These are phyloP conservation scores for Agastache rugosa DNA, from an alignment of 257 asterid species.

Conservation along the genomic window DNA sequence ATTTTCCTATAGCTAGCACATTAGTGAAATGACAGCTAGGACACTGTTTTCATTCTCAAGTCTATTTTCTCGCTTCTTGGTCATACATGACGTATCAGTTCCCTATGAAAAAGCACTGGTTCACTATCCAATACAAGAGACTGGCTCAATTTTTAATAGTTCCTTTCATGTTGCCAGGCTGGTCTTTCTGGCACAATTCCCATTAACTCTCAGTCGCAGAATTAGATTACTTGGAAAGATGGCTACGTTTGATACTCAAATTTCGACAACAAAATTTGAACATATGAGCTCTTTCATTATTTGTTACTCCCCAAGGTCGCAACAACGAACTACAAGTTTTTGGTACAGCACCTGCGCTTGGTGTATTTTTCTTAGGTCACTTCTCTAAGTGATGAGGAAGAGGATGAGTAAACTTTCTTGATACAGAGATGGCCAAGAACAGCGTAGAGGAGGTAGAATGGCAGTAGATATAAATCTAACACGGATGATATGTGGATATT, in stretches of 20 bases:
- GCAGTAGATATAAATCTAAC: neutral
- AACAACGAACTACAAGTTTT: neutral
- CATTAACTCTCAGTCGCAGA: neutral
- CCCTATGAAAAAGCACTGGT: neutral
- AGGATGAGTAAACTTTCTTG: neutral
- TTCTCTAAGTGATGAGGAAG: neutral
- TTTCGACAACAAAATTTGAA: neutral
- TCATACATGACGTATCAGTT: neutral
- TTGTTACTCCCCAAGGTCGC: neutral
- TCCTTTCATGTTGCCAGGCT: neutral
- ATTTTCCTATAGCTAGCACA: neutral
- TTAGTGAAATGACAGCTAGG: neutral
- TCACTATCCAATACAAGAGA: neutral
- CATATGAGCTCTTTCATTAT: neutral
- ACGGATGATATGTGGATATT: neutral
- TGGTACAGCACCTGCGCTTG: constrained; percentile 8
- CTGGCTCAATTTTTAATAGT: neutral
- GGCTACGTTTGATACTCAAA: neutral
- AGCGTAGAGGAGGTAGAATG: neutral
- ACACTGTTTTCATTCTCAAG: neutral
- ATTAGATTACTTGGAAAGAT: neutral
- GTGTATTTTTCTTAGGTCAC: constrained; percentile 6
- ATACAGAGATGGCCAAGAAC: constrained; percentile 7
- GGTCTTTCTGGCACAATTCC: neutral
- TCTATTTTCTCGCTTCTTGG: neutral